Percentiles rank a stretch among this genome's conserved stretches.
These are phyloP conservation scores for Podila horticola DNA, from an alignment of 192 early-diverging fungal species.

Conservation along the genomic window DNA sequence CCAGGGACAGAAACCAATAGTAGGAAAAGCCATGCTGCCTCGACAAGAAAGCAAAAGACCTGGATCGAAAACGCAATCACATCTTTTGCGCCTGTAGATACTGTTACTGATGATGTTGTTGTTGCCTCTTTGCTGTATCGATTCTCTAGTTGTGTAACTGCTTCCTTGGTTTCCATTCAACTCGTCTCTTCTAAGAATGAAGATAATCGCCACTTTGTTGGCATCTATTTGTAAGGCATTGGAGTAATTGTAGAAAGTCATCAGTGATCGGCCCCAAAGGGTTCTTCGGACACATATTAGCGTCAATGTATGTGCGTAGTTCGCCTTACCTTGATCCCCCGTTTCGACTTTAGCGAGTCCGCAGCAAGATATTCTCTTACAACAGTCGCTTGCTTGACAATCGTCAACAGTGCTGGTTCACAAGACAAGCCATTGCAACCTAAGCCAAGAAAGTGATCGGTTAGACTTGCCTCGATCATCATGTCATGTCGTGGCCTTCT, in stretches of 20 bases:
- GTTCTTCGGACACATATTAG: too few relatives aligned
- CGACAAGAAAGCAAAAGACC: background rate
- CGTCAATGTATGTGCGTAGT: too few relatives aligned
- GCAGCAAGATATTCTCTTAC: constrained; percentile 59
- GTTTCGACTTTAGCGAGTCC: constrained; percentile 52
- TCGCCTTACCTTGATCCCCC: constrained; percentile 25
- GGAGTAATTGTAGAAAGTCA: background rate
- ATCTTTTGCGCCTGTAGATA: background rate
- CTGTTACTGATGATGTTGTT: background rate
- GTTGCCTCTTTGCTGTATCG: background rate
- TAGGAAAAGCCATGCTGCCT: background rate
- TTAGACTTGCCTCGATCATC: too few relatives aligned
- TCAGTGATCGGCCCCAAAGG: too few relatives aligned
- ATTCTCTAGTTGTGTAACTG: background rate
- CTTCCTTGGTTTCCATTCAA: constrained; percentile 14
- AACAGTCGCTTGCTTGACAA: constrained; percentile 69
- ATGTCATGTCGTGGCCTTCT: background rate
- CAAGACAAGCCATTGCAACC: constrained; percentile 56
- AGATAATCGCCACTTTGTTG: constrained; percentile 34
- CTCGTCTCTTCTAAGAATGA: constrained; percentile 47
- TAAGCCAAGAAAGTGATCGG: constrained; percentile 8
- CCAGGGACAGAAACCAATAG: background rate
- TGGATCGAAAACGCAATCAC: background rate
- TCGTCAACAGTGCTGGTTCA: constrained; percentile 58
- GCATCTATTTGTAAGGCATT: constrained; percentile 6